phyloP scores from a whole-genome alignment of 768 basidiomycete genomes.

The Pleurotus djamor region DNA sequence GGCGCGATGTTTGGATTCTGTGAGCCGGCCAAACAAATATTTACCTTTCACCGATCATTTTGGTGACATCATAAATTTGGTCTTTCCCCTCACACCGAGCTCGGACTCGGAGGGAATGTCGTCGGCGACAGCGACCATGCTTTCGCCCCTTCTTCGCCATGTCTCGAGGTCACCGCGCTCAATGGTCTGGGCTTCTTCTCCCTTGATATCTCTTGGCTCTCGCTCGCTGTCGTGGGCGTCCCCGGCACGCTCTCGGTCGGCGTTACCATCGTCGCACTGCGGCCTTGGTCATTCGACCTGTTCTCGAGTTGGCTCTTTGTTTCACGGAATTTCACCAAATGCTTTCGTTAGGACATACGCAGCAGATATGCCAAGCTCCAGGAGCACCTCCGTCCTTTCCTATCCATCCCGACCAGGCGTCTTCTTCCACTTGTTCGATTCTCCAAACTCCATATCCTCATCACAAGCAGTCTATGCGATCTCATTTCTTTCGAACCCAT shows the following conservation, averaged over 20 bases:
- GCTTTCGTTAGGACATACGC: background rate
- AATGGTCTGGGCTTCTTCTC: no score
- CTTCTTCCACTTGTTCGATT: constrained; percentile 65
- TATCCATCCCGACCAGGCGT: constrained; percentile 67
- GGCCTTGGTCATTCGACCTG: no score
- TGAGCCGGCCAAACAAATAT: background rate
- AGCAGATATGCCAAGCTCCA: background rate
- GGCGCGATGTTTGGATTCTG: background rate
- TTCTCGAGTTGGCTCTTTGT: no score
- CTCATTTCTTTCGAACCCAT: constrained; percentile 54
- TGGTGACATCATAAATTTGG: background rate
- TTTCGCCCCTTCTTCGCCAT: no score
- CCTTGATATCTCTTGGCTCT: no score
- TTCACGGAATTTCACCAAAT: background rate
- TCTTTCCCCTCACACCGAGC: background rate
- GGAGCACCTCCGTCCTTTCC: constrained; percentile 14
- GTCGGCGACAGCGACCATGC: no score
- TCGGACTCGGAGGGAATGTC: no score
- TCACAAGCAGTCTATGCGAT: constrained; percentile 56
- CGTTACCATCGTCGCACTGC: no score
- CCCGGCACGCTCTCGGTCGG: no score
- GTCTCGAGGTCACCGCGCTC: no score
- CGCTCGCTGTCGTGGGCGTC: no score
- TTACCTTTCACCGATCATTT: no score
- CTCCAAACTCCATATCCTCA: constrained; percentile 47